A percentile compares a stretch with the other conserved stretches of the same genome.
Evolutionary conservation across 2,329 filamentous ascomycete species (phyloP).

Genomic region (Pyrenochaeta sp.): DNA sequence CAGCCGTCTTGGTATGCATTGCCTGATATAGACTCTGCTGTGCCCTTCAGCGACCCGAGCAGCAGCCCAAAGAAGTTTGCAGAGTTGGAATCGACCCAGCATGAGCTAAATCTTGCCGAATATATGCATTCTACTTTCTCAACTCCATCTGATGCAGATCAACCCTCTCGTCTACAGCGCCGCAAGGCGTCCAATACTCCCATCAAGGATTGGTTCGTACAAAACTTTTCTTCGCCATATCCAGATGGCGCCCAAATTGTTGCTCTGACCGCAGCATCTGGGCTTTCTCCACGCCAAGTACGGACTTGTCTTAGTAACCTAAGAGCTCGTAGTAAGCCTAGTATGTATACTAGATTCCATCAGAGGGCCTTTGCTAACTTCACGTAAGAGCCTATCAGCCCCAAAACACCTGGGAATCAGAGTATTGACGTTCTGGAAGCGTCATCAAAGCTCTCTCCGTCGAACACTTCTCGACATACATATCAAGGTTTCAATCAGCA

Average conservation of each 20-base stretch:
- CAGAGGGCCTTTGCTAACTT: background rate
- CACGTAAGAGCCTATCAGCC: background rate
- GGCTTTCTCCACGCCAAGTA: slow-evolving; percentile 7
- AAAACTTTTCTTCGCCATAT: slow-evolving; percentile 11
- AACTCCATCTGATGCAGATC: background rate
- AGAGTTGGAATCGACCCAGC: background rate
- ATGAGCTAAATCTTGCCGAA: background rate
- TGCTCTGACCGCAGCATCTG: slow-evolving; percentile 1
- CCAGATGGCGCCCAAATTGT: slow-evolving; percentile 1
- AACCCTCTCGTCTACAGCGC: background rate
- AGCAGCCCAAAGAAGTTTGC: background rate
- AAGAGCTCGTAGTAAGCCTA: slow-evolving; percentile 6
- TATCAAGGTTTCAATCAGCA: no score
- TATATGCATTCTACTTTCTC: background rate
- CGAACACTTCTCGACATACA: no score
- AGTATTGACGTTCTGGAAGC: no score
- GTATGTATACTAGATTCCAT: background rate
- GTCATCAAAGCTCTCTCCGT: no score
- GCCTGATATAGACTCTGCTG: background rate
- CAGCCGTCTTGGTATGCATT: background rate
- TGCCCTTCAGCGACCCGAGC: background rate
- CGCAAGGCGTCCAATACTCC: background rate
- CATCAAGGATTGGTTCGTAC: slow-evolving; percentile 8
- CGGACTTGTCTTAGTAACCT: slow-evolving; percentile 11
- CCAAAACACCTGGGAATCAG: background rate